Evolutionary conservation across 345 rosid genomes (phyloP), one percentile per base, ranked within the genome.

Genomic region (Populus ilicifolia): DNA sequence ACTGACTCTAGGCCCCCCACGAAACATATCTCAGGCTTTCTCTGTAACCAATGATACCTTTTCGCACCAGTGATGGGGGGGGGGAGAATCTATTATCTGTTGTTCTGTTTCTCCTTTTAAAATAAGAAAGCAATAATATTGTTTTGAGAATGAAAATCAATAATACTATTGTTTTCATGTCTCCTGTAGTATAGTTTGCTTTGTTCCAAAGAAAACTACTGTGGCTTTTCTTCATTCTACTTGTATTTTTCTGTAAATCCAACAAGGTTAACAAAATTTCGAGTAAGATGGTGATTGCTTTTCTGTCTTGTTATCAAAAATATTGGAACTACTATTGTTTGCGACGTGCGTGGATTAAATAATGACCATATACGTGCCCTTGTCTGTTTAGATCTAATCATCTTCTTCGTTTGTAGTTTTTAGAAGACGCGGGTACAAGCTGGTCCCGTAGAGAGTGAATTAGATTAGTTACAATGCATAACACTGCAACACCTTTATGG

Each of bases 21-120:
- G 43, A 59, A 43, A 79, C 70, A 83, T 75, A 17, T 70, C 76
- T 79, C 83, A 82, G 86, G 89, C 97, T 90, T 94, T 94, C 87
- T 67, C 88, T 74, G 39, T 64, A 82, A 67, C 88, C 90, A 80
- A 86, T 50, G 90, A 79, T 23, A 33, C 35, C 74, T 80, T 77
- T 20, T 21, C 8, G 7, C 61, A 14, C 52, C 52, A 54, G 61
- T 21, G 61, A 54, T 7, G 8, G 23, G 6, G 52, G 1, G 23
- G 6, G 52, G 1, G 52, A 13, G 48, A 30, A 64, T 56, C 25
- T 10, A 11, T 54, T 21, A 4, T 75, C 4, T 39, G 43, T 21
- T 68, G 11, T 74, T 61, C 63, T 36, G 50, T 75, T 43, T 29
- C 41, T 59, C 8, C 79, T 75, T 71, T 77, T 56, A 61, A 46